Percentiles rank a stretch among this genome's conserved stretches.
Evolutionary conservation across 2,329 filamentous ascomycete genomes (phyloP).

Genomic region (Pseudohalonectria lignicola): DNA sequence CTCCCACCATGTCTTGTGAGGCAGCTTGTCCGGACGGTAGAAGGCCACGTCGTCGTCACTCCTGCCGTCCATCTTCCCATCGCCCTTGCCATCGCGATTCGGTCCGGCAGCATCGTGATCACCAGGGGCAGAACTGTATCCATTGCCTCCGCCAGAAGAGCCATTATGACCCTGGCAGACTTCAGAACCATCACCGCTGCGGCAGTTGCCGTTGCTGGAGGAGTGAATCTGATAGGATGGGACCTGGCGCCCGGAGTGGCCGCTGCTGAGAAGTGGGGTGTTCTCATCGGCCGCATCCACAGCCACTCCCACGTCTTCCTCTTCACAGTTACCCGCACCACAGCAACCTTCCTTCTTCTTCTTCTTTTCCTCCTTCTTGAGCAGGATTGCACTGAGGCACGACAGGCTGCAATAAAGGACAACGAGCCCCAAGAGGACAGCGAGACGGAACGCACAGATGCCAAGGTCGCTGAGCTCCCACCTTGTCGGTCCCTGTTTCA

Average conservation of each 20-base stretch:
- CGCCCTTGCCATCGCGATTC: neutral
- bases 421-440: conserved; percentile 36
- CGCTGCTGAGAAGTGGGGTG: conserved; percentile 49
- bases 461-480: conserved; percentile 58
- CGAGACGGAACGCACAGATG: conserved; percentile 57
- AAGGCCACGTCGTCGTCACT: conserved; percentile 63
- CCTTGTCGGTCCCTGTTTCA: conserved; percentile 16
- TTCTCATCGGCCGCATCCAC: conserved; percentile 34
- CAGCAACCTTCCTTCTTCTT: conserved; percentile 29
- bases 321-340: too few relatives aligned
- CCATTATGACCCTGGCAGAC: neutral
- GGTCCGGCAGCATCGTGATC: neutral
- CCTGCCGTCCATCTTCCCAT: neutral
- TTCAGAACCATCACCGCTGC: conserved; percentile 5
- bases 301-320: too few relatives aligned
- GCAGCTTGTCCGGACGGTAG: conserved; percentile 78
- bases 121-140: too few relatives aligned
- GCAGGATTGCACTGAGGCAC: too few relatives aligned
- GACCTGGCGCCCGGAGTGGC: conserved; percentile 20
- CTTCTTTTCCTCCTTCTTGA: conserved; percentile 26
- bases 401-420: conserved; percentile 43
- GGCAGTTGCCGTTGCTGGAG: conserved; percentile 12
- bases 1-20: conserved; percentile 89
- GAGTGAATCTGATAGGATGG: conserved; percentile 21
- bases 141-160: conserved; percentile 26